Percentiles rank a stretch among this genome's conserved stretches.
Conservation (phyloP, 441 rosid genomes). For the Melastoma candidum region DNA sequence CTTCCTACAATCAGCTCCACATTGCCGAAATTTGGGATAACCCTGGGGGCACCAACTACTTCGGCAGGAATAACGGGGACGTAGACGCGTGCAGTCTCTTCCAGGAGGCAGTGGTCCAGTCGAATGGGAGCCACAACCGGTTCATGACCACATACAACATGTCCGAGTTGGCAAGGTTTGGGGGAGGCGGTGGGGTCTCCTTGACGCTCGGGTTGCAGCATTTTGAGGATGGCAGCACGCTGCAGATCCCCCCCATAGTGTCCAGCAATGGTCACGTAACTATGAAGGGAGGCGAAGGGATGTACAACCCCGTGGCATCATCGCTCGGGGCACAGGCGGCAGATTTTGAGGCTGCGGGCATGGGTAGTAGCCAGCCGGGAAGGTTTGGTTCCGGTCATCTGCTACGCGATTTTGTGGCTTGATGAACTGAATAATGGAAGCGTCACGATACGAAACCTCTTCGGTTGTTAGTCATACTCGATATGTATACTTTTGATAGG, state of each 20-base stretch:
- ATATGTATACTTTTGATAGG: too few relatives aligned
- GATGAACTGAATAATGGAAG: not conserved
- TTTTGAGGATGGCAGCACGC: conserved; percentile 42
- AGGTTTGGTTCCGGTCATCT: conserved; percentile 3
- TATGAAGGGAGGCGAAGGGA: conserved; percentile 15
- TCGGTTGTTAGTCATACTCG: too few relatives aligned
- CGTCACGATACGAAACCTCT: not conserved
- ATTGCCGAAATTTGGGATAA: too few relatives aligned
- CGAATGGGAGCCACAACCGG: conserved; percentile 19
- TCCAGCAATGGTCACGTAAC: conserved; percentile 35
- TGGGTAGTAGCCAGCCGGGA: conserved; percentile 4
- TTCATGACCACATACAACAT: conserved; percentile 51
- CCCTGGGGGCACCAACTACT: too few relatives aligned
- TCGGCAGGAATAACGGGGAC: not conserved
- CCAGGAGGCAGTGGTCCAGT: conserved; percentile 18
- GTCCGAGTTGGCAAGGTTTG: conserved; percentile 53
- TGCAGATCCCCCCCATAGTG: conserved; percentile 34
- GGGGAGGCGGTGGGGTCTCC: conserved; percentile 59
- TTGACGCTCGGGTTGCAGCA: conserved; percentile 78
- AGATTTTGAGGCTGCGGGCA: not conserved
- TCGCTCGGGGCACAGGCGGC: conserved; percentile 3
- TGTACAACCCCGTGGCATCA: conserved; percentile 3
- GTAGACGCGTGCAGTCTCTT: conserved; percentile 32
- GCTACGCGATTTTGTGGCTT: conserved; percentile 7
- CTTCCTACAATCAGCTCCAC: too few relatives aligned